These are phyloP conservation scores for Trichoderma afroharzianum DNA, from an alignment of 2,329 filamentous ascomycete genomes.

Conservation along the genomic window DNA sequence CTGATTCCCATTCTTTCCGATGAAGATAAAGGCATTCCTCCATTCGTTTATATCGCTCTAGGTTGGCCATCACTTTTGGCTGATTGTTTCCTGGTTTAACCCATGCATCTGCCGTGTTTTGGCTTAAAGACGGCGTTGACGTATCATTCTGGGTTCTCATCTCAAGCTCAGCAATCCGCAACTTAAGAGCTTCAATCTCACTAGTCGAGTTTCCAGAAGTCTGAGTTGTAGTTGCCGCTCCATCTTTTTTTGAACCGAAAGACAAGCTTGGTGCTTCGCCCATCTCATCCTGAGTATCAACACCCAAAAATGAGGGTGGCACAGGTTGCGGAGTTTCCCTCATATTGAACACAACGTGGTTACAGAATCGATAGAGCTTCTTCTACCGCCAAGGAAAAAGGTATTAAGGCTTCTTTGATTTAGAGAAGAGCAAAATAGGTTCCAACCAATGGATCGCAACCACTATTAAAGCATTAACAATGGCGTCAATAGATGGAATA, in stretches of 20 bases:
- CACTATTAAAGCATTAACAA: neutral
- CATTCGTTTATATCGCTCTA: neutral
- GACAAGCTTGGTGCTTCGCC: neutral
- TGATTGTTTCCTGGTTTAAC: neutral
- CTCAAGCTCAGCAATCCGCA: neutral
- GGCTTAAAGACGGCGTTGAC: neutral
- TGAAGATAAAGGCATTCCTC: slow-evolving; percentile 1
- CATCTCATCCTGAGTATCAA: neutral
- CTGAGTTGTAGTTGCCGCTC: neutral
- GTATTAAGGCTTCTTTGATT: neutral
- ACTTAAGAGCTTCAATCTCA: neutral
- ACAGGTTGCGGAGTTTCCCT: neutral
- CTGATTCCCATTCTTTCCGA: neutral
- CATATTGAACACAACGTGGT: neutral
- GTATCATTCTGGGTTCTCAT: neutral
- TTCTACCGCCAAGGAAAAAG: neutral
- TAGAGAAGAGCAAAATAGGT: neutral
- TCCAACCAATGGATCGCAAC: neutral
- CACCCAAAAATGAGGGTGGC: neutral
- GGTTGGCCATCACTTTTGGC: neutral
- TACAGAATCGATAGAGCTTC: neutral
- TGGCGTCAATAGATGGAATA: neutral
- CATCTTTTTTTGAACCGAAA: neutral
- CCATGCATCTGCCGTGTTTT: neutral
- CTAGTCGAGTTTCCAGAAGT: too few species aligned